phyloP scores from a whole-genome alignment of 2,329 filamentous ascomycete genomes.

The Epichloe glyceriae region DNA sequence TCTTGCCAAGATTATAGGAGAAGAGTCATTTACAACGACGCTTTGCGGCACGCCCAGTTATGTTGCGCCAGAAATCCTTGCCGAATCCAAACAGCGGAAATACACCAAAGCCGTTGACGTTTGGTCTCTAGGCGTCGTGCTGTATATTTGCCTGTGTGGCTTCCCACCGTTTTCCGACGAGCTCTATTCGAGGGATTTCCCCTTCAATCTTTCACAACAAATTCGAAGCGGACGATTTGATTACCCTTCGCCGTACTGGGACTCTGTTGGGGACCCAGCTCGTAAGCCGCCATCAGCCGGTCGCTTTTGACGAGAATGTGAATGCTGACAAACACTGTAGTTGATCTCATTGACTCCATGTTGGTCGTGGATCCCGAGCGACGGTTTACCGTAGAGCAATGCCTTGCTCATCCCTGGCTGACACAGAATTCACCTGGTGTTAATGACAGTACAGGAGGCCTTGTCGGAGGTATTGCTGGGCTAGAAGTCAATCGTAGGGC shows the following conservation, averaged over 20 bases:
- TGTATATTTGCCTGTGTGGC: conserved; percentile 94
- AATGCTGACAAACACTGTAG: conserved; percentile 4
- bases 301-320: no score
- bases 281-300: conserved; percentile 29
- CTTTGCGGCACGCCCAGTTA: conserved; percentile 95
- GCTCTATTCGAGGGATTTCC: conserved; percentile 66
- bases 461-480: conserved; percentile 72
- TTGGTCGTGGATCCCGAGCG: conserved; percentile 74
- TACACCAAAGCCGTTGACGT: conserved; percentile 94
- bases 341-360: conserved; percentile 93
- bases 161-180: conserved; percentile 97
- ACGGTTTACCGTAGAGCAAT: conserved; percentile 81
- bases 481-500: conserved; percentile 79
- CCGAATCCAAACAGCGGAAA: conserved; percentile 65
- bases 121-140: conserved; percentile 93
- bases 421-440: conserved; percentile 47
- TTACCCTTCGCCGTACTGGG: conserved; percentile 92
- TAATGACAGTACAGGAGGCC: conserved; percentile 80
- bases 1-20: conserved; percentile 94
- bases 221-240: conserved; percentile 83
- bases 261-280: conserved; percentile 50
- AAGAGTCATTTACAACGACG: conserved; percentile 95
- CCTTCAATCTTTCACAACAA: conserved; percentile 76
- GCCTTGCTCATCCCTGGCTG: conserved; percentile 83
- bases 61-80: conserved; percentile 88